phyloP scores from a whole-genome alignment of 2,329 filamentous ascomycete species.

The Pseudogymnoascus sp. region DNA sequence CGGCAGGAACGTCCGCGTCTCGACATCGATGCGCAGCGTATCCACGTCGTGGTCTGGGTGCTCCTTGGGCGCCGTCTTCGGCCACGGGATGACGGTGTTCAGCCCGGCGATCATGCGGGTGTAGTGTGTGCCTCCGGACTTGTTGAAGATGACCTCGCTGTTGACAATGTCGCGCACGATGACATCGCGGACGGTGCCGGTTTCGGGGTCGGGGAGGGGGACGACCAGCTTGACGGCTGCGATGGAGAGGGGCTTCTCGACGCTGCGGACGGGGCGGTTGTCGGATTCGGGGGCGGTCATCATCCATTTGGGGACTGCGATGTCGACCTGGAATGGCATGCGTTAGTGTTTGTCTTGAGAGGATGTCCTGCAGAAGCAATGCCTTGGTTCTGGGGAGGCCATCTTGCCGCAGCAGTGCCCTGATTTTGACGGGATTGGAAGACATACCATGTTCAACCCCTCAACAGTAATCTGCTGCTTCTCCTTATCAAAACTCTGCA shows the following conservation, averaged over 20 bases:
- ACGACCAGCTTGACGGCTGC: constrained; percentile 73
- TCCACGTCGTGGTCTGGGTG: constrained; percentile 53
- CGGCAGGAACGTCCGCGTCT: constrained; percentile 69
- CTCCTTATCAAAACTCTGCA: constrained; percentile 47
- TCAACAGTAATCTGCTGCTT: constrained; percentile 54
- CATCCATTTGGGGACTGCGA: constrained; percentile 34
- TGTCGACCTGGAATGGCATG: constrained; percentile 31
- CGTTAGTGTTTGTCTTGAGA: background rate
- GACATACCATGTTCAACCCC: constrained; percentile 54
- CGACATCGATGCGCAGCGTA: constrained; percentile 68
- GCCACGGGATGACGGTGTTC: constrained; percentile 71
- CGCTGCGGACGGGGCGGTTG: constrained; percentile 35
- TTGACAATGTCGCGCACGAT: constrained; percentile 65
- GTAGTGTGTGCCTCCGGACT: constrained; percentile 42
- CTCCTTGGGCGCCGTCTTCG: constrained; percentile 43
- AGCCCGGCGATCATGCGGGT: constrained; percentile 59
- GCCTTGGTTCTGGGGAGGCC: background rate
- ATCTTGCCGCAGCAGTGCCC: background rate
- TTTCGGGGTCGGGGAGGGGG: constrained; percentile 58
- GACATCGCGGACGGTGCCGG: constrained; percentile 61
- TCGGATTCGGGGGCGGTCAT: constrained; percentile 30
- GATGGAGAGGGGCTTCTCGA: constrained; percentile 54
- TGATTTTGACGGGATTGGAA: background rate
- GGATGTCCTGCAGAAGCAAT: background rate
- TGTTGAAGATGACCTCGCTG: constrained; percentile 42